These are phyloP conservation scores for Lophiostoma macrostomum DNA, from an alignment of 495 filamentous ascomycete genomes.

Conservation along the genomic window DNA sequence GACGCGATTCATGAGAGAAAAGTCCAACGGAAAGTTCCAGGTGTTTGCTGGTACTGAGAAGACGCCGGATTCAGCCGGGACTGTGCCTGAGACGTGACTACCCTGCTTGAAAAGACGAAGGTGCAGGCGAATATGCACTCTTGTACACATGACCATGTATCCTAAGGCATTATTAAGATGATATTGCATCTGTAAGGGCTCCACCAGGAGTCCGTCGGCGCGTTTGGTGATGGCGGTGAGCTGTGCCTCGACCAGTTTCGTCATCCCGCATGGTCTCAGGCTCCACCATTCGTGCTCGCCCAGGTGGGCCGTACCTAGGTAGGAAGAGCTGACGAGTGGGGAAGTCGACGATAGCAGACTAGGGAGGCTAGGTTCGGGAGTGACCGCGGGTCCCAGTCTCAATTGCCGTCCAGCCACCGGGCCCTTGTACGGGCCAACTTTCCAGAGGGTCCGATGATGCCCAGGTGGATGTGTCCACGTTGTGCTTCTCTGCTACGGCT, in stretches of 20 bases:
- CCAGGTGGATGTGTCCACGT: not conserved
- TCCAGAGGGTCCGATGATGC: no score
- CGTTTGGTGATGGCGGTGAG: slow-evolving; percentile 1
- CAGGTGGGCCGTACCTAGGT: not conserved
- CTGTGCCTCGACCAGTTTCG: not conserved
- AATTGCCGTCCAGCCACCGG: no score
- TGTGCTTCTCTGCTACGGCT: not conserved
- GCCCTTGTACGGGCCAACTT: no score
- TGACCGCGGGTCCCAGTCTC: not conserved
- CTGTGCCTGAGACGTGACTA: no score
- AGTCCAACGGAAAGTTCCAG: no score
- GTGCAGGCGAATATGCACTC: no score
- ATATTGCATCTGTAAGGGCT: no score
- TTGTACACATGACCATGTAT: no score
- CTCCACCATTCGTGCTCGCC: not conserved
- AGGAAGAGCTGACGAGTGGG: not conserved
- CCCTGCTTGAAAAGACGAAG: no score
- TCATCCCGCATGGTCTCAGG: not conserved
- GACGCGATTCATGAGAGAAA: no score
- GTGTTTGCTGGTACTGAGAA: no score
- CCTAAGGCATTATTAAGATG: slow-evolving; percentile 1
- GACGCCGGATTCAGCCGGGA: no score
- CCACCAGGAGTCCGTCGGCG: not conserved
- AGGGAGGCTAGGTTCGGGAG: not conserved
- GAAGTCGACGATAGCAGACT: not conserved